Conservation (phyloP, 495 filamentous ascomycete genomes). For the Tuber aestivum region DNA sequence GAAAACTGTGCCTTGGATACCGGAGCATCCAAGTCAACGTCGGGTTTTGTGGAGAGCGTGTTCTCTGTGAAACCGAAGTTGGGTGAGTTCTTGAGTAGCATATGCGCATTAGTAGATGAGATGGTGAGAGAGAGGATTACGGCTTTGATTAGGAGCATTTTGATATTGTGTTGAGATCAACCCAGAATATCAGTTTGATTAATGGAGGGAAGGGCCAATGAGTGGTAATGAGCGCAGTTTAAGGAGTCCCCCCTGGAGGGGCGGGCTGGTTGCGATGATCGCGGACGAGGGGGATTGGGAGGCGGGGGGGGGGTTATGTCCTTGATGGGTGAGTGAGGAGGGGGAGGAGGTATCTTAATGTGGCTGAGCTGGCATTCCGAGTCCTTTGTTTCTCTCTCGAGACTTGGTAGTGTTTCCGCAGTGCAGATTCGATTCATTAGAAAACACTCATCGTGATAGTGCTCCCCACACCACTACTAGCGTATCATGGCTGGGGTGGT, state of each 20-base stretch:
- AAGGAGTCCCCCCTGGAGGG: neutral
- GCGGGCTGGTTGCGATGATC: neutral
- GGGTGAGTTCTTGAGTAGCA: conserved; percentile 54
- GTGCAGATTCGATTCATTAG: neutral
- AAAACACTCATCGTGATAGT: neutral
- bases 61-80: conserved; percentile 54
- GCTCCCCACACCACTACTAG: neutral
- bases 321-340: neutral
- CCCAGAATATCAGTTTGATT: neutral
- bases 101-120: conserved; percentile 48
- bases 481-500: neutral
- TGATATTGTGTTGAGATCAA: neutral
- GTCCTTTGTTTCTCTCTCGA: neutral
- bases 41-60: conserved; percentile 49
- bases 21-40: conserved; percentile 55
- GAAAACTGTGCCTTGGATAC: conserved; percentile 56
- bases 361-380: neutral
- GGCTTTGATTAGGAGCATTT: neutral
- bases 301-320: neutral
- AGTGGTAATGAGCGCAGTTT: neutral
- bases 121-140: conserved; percentile 39
- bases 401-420: neutral
- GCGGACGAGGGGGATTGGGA: neutral
- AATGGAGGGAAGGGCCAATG: neutral
- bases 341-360: neutral